Percentiles rank a stretch among this genome's conserved stretches.
Evolutionary conservation across 2,329 filamentous ascomycete species (phyloP).

Genomic region (Pseudopyricularia cyperi): DNA sequence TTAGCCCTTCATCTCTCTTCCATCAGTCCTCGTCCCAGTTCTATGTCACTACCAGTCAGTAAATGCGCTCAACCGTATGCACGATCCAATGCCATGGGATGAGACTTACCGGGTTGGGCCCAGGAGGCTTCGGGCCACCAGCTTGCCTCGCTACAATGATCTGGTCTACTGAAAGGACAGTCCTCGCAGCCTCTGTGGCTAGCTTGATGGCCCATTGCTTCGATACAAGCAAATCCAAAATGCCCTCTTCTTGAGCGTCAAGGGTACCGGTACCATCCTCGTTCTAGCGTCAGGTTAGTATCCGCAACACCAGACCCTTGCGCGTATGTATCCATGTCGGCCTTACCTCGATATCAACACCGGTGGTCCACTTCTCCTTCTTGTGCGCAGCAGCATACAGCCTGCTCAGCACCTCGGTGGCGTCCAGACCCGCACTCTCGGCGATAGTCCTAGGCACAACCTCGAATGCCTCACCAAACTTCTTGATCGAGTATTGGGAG

Average conservation of each 20-base stretch:
- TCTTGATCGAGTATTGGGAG: constrained; percentile 92
- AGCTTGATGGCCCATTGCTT: constrained; percentile 98
- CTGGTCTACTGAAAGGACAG: constrained; percentile 91
- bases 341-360: constrained; percentile 76
- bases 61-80: neutral
- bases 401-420: constrained; percentile 87
- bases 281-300: constrained; percentile 33
- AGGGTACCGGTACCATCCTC: constrained; percentile 68
- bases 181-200: constrained; percentile 87
- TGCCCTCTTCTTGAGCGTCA: constrained; percentile 76
- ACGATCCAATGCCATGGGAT: neutral
- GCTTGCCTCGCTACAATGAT: constrained; percentile 98
- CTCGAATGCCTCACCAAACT: constrained; percentile 95
- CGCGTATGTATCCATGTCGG: no score
- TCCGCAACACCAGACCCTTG: no score
- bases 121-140: constrained; percentile 91
- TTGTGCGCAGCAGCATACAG: constrained; percentile 91
- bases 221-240: constrained; percentile 79
- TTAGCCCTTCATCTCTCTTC: neutral
- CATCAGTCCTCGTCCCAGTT: constrained; percentile 52
- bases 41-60: constrained; percentile 20
- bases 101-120: constrained; percentile 60
- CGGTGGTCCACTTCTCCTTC: constrained; percentile 76
- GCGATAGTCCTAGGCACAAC: constrained; percentile 88
- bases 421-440: constrained; percentile 89